Base-by-base conservation (phyloP, 1,139 yeast species). In the Trichomonascaceae sp. region DNA sequence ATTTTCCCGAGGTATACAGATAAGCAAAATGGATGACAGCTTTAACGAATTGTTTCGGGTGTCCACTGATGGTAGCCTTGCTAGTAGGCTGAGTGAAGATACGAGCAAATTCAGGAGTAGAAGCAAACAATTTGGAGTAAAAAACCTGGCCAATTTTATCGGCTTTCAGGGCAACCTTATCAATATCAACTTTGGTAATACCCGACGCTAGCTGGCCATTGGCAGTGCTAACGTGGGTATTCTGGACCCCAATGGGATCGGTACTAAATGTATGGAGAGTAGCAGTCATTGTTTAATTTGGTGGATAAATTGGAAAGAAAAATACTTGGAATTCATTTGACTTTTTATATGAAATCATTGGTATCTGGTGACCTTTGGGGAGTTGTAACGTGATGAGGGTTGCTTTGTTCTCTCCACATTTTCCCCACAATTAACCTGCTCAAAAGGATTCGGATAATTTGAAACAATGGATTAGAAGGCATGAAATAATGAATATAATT, bases 51-150 rank as follows among this genome's bases (percentile, higher is more conserved):
- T 43, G 48, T 36, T 38, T 44, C 17, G 52, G 52, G n/a, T 50
- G 52, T 15, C 52, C 52, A 39, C 39, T 44, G 22, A 50, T 38
- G 22, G 52, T 45, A 12, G 49, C 47, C 38, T 24, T 44, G 24
- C 38, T 30, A 22, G 32, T 50, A 17, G 52, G 52, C 52, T 50
- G 52, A 15, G 52, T 36, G 48, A 50, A 50, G 44, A 50, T 50
- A 17, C 48, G 38, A n/a, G 45, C 48, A 45, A 50, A 50, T 43
- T 50, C 48, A 12, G 52, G 52, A 18, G 47, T 50, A 3, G 47
- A 18, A 2, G 45, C 43, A 32, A 50, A 50, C 39, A 50, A 30
- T 22, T 50, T 50, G 38, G 24, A 10, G 30, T 50, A 50, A 24
- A 50, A 50, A 10, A 50, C 45, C 38, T 45, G 48, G 48, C 52